Evolutionary conservation across 2,329 filamentous ascomycete species (phyloP), one percentile per base, ranked within the genome.

Genomic region (Endoconidiophora polonica): DNA sequence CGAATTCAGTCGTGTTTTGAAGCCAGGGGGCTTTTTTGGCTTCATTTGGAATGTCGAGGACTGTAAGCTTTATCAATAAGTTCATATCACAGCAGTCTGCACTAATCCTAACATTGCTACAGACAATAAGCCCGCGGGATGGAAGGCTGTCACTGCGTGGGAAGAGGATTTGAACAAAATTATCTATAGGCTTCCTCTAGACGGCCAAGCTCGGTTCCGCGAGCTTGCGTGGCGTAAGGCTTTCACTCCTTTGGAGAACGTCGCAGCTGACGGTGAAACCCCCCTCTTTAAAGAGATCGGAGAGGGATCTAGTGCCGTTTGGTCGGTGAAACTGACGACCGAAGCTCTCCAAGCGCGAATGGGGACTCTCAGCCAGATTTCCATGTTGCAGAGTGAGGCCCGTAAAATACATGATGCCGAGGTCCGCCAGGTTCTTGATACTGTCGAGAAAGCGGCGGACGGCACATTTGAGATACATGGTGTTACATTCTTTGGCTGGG

Each of bases 1-100:
- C 43, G 80, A 85, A 57, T 80, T 86, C n/a, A 71, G 77, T 56
- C 73, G 81, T 44, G 71, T 82, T 0, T 63, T 86, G 44, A 73
- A 72, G 57, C 76, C 76, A 0, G 71, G 71, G 5, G 73, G 73
- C 5, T 68, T 68, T 24, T 66, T 86, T 24, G 81, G 77, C 12
- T 62, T 83, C 60, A 78, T 86, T 48, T 86, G 83, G 82, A 86
- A 85, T 57, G 67, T 80, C 53, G 81, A 85, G 60, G 77, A 83
- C 55, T 84, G 79, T 80, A 63, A 58, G 71, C 65, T 22, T 20
- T 36, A 6, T 16, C 12, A 14, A 14, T 3, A 18, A 6, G 9
- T 20, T 10, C 42, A 33, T n/a, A 29, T 10, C 12, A n/a, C 23
- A 26, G 22, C 33, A 41, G 18, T n/a, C 14, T 4, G n/a, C 2